These are phyloP conservation scores for Trichosporon coremiiforme DNA, from an alignment of 1,284 basidiomycete genomes.

Conservation along the genomic window DNA sequence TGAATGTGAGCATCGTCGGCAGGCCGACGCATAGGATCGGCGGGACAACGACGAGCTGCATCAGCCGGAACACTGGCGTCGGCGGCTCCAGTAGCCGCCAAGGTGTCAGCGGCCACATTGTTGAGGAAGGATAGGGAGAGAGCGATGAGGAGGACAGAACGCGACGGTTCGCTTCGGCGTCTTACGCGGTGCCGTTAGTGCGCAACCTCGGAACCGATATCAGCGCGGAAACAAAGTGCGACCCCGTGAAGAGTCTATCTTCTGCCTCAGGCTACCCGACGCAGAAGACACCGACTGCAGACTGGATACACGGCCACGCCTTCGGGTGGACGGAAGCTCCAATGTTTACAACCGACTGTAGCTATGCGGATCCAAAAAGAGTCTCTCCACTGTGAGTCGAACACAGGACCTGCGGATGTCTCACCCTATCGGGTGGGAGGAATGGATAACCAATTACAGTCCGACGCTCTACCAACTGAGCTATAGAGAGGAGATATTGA, in stretches of 20 bases:
- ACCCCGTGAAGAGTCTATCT: too few species aligned
- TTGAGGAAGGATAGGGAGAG: background rate
- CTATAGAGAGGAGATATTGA: too few species aligned
- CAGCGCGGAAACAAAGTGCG: background rate
- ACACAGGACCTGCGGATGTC: background rate
- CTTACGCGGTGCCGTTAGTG: background rate
- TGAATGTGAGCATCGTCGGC: conserved; percentile 17
- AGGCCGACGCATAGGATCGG: conserved; percentile 21
- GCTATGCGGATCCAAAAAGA: too few species aligned
- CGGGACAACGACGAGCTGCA: conserved; percentile 19
- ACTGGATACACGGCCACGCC: too few species aligned
- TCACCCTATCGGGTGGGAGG: conserved; percentile 1
- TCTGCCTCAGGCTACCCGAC: too few species aligned
- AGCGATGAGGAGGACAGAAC: background rate
- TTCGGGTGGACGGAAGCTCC: too few species aligned
- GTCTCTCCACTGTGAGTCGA: background rate
- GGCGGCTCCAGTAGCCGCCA: conserved; percentile 23
- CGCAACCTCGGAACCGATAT: conserved; percentile 1
- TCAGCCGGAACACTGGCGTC: conserved; percentile 2
- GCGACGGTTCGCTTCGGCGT: background rate
- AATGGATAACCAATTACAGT: background rate
- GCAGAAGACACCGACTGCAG: too few species aligned
- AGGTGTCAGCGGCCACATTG: conserved; percentile 22
- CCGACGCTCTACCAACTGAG: too few species aligned
- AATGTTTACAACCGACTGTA: too few species aligned